Percentiles rank a stretch among this genome's conserved stretches.
phyloP scores from a whole-genome alignment of 345 rosid genomes.

The Gossypium ekmanianum region DNA sequence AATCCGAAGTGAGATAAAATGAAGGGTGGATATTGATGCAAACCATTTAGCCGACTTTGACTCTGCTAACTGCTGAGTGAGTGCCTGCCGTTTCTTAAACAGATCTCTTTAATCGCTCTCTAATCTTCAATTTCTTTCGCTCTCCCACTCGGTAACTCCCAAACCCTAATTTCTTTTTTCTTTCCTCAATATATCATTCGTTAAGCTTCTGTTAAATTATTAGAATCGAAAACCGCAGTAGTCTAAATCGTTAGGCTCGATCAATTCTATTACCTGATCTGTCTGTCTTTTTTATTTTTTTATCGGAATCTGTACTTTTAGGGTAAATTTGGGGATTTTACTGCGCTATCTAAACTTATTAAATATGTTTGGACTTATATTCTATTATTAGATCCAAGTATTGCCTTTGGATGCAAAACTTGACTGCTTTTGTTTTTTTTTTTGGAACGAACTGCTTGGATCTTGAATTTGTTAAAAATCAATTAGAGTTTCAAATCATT shows the following conservation, averaged over 20 bases:
- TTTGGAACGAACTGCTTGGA: background rate
- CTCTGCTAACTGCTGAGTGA: background rate
- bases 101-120: background rate
- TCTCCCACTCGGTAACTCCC: background rate
- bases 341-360: constrained; percentile 5
- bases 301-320: background rate
- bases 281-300: background rate
- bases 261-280: background rate
- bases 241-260: background rate
- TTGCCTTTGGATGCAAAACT: background rate
- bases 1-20: background rate
- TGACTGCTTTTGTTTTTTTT: no score
- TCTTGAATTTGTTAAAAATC: background rate
- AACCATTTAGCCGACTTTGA: background rate
- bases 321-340: background rate
- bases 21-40: background rate
- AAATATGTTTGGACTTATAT: background rate
- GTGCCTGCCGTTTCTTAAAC: background rate
- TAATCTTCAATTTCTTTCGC: background rate
- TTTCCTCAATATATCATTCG: background rate
- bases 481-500: background rate
- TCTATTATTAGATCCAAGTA: background rate
- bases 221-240: background rate
- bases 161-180: background rate
- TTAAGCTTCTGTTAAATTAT: background rate